Percentiles rank a stretch among this genome's conserved stretches.
Evolutionary conservation across 2,329 filamentous ascomycete species (phyloP).

Genomic region (Fusarium graminum): DNA sequence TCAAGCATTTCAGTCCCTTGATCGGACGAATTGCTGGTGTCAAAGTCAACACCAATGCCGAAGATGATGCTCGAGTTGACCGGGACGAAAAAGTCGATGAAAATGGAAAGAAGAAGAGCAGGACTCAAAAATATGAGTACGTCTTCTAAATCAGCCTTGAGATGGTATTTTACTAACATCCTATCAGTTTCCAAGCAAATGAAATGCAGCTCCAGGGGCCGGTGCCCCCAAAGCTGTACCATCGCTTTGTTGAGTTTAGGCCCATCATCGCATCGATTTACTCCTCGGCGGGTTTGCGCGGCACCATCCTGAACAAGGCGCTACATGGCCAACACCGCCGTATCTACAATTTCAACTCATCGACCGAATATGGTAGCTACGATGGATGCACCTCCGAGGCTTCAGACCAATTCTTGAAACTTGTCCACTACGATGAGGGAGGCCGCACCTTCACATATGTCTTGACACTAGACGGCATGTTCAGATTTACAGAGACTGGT

Average conservation of each 20-base stretch:
- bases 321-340: constrained; percentile 90
- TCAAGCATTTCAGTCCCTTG: constrained; percentile 89
- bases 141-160: constrained; percentile 48
- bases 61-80: constrained; percentile 55
- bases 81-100: constrained; percentile 41
- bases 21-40: constrained; percentile 84
- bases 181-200: constrained; percentile 85
- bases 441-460: constrained; percentile 93
- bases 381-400: constrained; percentile 76
- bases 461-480: constrained; percentile 84
- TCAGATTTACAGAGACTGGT: constrained; percentile 94
- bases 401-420: constrained; percentile 83
- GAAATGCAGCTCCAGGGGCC: constrained; percentile 90
- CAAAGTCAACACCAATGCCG: constrained; percentile 73
- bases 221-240: constrained; percentile 83
- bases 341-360: constrained; percentile 88
- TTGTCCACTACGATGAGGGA: constrained; percentile 88
- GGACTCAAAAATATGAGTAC: constrained; percentile 81
- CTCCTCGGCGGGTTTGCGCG: constrained; percentile 79
- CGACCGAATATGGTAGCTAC: constrained; percentile 79
- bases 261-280: constrained; percentile 94
- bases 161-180: constrained; percentile 23
- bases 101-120: constrained; percentile 59
- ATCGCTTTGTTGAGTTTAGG: constrained; percentile 92
- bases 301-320: constrained; percentile 83